phyloP scores from a whole-genome alignment of 1,139 yeast genomes.

The Kluyveromyces marxianus region DNA sequence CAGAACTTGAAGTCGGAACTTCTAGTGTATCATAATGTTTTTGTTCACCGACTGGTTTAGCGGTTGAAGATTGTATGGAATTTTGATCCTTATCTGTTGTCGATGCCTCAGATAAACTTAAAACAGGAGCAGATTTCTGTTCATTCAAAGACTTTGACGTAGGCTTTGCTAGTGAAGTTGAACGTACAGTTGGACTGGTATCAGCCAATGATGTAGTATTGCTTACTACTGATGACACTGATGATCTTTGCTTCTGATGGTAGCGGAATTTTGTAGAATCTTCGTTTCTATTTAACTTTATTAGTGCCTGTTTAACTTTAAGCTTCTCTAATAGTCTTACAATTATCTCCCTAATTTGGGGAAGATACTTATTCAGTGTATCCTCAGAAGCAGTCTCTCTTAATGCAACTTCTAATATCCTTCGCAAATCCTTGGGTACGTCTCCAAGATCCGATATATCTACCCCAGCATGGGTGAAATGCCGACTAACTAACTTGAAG shows the following conservation, averaged over 20 bases:
- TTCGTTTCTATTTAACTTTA: slow-evolving; percentile 27
- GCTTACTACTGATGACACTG: neutral
- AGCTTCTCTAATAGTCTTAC: slow-evolving; percentile 73
- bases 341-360: slow-evolving; percentile 80
- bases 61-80: too few relatives aligned
- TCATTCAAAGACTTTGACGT: neutral
- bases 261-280: neutral
- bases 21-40: neutral
- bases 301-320: slow-evolving; percentile 66
- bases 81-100: too few relatives aligned
- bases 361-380: slow-evolving; percentile 71
- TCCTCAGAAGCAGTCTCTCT: slow-evolving; percentile 83
- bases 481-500: slow-evolving; percentile 77
- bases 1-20: slow-evolving; percentile 3
- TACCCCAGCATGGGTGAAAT: slow-evolving; percentile 61
- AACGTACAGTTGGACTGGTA: slow-evolving; percentile 5
- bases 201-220: slow-evolving; percentile 2
- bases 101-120: too few relatives aligned
- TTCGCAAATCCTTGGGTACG: slow-evolving; percentile 65
- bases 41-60: neutral
- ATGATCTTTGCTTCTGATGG: neutral
- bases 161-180: neutral
- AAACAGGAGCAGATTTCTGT: too few relatives aligned
- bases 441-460: slow-evolving; percentile 68
- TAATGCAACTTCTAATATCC: slow-evolving; percentile 77